Evolutionary conservation across 2,329 filamentous ascomycete species (phyloP).

Genomic region (Calcarisporium arbuscula): DNA sequence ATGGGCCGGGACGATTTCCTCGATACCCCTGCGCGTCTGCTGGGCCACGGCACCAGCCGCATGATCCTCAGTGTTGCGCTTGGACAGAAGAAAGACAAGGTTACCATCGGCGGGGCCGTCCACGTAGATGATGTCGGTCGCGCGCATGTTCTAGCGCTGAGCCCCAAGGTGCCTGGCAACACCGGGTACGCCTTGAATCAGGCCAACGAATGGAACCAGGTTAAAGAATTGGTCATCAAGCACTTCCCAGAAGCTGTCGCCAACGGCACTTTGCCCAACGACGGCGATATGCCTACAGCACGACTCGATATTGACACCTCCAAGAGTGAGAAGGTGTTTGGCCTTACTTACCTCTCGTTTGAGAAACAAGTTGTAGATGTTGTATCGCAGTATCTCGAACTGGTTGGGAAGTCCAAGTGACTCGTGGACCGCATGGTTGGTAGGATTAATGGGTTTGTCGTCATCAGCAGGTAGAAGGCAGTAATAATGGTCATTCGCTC

Average conservation of each 20-base stretch:
- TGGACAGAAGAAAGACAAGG: slow-evolving; percentile 11
- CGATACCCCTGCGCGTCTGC: slow-evolving; percentile 17
- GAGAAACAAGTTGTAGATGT: slow-evolving; percentile 28
- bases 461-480: too few relatives aligned
- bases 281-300: not conserved
- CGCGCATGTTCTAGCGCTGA: slow-evolving; percentile 29
- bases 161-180: slow-evolving; percentile 22
- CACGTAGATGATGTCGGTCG: slow-evolving; percentile 32
- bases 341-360: slow-evolving; percentile 22
- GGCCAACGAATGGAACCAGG: not conserved
- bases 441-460: too few relatives aligned
- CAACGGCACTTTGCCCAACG: slow-evolving; percentile 8
- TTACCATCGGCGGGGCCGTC: slow-evolving; percentile 28
- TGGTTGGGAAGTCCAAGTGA: slow-evolving; percentile 10
- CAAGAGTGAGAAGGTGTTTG: slow-evolving; percentile 24
- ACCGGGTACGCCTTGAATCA: slow-evolving; percentile 6
- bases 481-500: too few relatives aligned
- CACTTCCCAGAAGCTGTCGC: slow-evolving; percentile 7
- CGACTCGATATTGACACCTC: slow-evolving; percentile 16
- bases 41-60: slow-evolving; percentile 25
- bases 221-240: slow-evolving; percentile 5
- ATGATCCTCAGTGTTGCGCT: slow-evolving; percentile 20
- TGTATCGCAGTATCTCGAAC: slow-evolving; percentile 26
- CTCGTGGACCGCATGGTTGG: too few relatives aligned
- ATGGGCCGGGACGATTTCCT: slow-evolving; percentile 29